Conservation (phyloP, 2,329 filamentous ascomycete genomes). For the Exophiala lecanii-corni region DNA sequence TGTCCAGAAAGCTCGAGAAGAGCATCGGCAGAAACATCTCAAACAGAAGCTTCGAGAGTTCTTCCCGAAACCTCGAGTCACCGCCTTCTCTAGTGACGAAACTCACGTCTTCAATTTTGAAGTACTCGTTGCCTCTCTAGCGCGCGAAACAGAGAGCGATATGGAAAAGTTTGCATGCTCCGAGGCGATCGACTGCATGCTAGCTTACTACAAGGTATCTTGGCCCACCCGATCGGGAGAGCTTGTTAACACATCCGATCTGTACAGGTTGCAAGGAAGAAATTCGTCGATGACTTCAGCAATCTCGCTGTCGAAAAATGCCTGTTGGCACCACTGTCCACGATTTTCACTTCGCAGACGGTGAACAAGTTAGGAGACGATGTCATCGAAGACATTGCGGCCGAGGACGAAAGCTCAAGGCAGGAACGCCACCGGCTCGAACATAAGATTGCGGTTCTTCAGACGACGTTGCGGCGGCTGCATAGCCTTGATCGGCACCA, state of each 20-base stretch:
- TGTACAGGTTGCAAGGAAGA: constrained; percentile 42
- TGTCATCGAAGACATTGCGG: constrained; percentile 36
- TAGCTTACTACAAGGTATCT: constrained; percentile 45
- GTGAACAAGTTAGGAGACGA: constrained; percentile 36
- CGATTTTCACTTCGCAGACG: constrained; percentile 38
- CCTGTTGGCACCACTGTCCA: constrained; percentile 39
- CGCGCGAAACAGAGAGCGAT: constrained; percentile 28
- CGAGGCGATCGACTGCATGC: constrained; percentile 38
- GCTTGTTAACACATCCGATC: constrained; percentile 1
- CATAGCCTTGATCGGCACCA: no score
- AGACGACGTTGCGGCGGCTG: constrained; percentile 26
- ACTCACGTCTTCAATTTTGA: constrained; percentile 5
- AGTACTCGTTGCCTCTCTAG: constrained; percentile 10
- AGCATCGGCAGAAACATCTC: not conserved
- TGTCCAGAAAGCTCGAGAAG: constrained; percentile 26
- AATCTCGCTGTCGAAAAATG: constrained; percentile 48
- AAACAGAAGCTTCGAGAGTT: constrained; percentile 1
- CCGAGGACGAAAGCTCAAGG: constrained; percentile 15
- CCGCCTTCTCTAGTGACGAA: not conserved
- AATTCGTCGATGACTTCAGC: constrained; percentile 47
- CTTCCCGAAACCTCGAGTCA: not conserved
- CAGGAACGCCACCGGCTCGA: constrained; percentile 15
- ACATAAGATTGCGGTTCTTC: constrained; percentile 29
- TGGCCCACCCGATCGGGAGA: not conserved
- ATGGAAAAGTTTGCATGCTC: constrained; percentile 37